Conservation (phyloP, 192 early-diverging fungal species). For the Coemansia sp. region DNA sequence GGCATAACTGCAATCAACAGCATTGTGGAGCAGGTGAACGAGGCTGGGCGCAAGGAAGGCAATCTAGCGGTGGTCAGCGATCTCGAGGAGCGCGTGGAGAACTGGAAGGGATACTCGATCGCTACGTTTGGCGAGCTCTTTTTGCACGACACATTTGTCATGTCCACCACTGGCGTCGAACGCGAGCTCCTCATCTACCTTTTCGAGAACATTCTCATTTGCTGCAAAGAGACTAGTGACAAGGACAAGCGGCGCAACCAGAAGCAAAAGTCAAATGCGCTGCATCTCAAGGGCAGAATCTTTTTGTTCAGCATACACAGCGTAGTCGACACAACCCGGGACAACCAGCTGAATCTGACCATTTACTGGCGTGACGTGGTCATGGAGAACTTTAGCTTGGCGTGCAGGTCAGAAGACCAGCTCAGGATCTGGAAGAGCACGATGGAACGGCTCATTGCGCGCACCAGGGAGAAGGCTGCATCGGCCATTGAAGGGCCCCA, state of each 20-base stretch:
- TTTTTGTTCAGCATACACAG: slow-evolving; percentile 78
- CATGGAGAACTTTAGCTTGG: slow-evolving; percentile 85
- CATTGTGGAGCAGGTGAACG: slow-evolving; percentile 89
- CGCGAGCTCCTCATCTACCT: slow-evolving; percentile 85
- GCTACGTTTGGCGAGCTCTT: slow-evolving; percentile 79
- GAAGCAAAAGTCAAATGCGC: slow-evolving; percentile 43
- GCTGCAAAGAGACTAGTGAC: slow-evolving; percentile 84
- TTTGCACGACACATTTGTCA: slow-evolving; percentile 85
- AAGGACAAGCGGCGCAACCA: slow-evolving; percentile 66
- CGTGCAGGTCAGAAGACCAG: slow-evolving; percentile 90
- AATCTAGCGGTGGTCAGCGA: slow-evolving; percentile 81
- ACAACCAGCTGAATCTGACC: slow-evolving; percentile 58
- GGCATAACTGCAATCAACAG: slow-evolving; percentile 83
- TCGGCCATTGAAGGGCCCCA: slow-evolving; percentile 11
- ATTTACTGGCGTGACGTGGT: slow-evolving; percentile 88
- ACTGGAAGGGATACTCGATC: slow-evolving; percentile 87
- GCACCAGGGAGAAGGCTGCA: slow-evolving; percentile 51
- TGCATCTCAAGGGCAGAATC: slow-evolving; percentile 87
- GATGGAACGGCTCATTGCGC: slow-evolving; percentile 70
- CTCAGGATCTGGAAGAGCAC: slow-evolving; percentile 86
- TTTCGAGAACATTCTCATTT: slow-evolving; percentile 91
- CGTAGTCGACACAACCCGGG: slow-evolving; percentile 66
- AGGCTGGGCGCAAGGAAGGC: slow-evolving; percentile 85
- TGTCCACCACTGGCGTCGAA: slow-evolving; percentile 78
- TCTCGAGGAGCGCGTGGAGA: slow-evolving; percentile 81